These are phyloP conservation scores for Fraxinus paxiana DNA, from an alignment of 305 asterid species.

Conservation along the genomic window DNA sequence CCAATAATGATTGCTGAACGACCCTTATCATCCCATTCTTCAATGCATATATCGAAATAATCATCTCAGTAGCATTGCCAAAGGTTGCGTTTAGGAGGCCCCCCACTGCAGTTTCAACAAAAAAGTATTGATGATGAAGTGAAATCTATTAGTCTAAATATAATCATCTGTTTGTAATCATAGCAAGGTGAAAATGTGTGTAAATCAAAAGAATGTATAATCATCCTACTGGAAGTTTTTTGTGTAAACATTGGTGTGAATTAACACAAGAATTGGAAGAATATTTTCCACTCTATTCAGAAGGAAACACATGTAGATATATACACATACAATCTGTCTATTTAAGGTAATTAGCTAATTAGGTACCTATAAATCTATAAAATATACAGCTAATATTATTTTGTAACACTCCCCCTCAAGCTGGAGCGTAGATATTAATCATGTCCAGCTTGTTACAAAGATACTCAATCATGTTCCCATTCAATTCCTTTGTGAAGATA, in stretches of 20 bases:
- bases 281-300: no score
- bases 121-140: not conserved
- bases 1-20: slow-evolving; percentile 84
- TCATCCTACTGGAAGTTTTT: not conserved
- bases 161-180: not conserved
- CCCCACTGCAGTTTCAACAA: slow-evolving; percentile 63
- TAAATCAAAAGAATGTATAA: not conserved
- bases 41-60: slow-evolving; percentile 83
- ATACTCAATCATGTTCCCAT: no score
- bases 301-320: no score
- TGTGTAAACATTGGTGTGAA: not conserved
- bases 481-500: no score
- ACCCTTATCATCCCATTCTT: slow-evolving; percentile 89
- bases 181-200: not conserved
- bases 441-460: no score
- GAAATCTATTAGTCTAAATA: not conserved
- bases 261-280: no score
- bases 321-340: no score
- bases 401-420: no score
- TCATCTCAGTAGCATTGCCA: slow-evolving; percentile 98
- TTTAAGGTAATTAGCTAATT: no score
- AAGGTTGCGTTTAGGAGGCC: slow-evolving; percentile 96
- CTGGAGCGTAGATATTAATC: no score
- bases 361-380: no score
- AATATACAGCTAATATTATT: no score